phyloP scores from a whole-genome alignment of 768 basidiomycete species.

The Scleroderma citrinum region DNA sequence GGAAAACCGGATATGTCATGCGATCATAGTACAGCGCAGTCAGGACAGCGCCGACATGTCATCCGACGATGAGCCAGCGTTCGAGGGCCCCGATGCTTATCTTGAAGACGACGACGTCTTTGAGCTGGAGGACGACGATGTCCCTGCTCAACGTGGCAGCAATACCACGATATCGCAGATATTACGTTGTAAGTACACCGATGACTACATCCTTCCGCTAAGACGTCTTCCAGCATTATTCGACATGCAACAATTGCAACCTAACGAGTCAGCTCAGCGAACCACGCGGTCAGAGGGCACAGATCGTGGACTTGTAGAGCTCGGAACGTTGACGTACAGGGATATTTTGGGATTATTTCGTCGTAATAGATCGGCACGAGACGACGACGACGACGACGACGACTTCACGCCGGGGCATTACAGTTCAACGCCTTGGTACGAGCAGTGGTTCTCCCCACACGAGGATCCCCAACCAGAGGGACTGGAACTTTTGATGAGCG shows the following conservation, averaged over 20 bases:
- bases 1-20: slow-evolving; percentile 10
- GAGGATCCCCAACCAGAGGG: slow-evolving; percentile 62
- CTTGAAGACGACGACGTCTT: slow-evolving; percentile 30
- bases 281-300: neutral
- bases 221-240: slow-evolving; percentile 19
- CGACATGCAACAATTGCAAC: slow-evolving; percentile 21
- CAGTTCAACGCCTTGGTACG: slow-evolving; percentile 29
- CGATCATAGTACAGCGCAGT: neutral
- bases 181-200: slow-evolving; percentile 21
- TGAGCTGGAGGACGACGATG: slow-evolving; percentile 30
- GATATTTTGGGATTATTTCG: slow-evolving; percentile 20
- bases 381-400: slow-evolving; percentile 20
- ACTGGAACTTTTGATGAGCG: slow-evolving; percentile 58
- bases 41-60: neutral
- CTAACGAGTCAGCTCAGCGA: slow-evolving; percentile 9
- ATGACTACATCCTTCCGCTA: neutral
- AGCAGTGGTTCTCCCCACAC: slow-evolving; percentile 33
- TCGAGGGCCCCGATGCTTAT: slow-evolving; percentile 30
- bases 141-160: neutral
- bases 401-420: slow-evolving; percentile 9
- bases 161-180: slow-evolving; percentile 20
- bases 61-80: slow-evolving; percentile 27
- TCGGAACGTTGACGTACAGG: slow-evolving; percentile 14
- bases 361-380: neutral
- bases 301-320: slow-evolving; percentile 1